Base-by-base conservation (phyloP, 768 basidiomycete genomes). In the Trametes coccinea region DNA sequence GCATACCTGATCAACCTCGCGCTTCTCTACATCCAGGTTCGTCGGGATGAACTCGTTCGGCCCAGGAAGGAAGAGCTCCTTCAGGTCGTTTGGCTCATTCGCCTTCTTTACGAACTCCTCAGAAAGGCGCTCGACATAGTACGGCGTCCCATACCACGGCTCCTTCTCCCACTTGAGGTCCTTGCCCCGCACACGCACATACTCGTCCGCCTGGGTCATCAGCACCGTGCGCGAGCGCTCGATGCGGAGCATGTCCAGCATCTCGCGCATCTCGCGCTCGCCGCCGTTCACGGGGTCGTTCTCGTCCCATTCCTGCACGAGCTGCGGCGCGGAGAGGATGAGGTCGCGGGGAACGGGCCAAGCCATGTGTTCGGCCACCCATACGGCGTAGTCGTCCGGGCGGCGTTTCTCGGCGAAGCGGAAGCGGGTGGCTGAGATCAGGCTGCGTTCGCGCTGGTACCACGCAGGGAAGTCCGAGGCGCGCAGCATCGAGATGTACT, bases 11-110 rank as follows among this genome's bases (percentile, higher is more conserved):
- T 75, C 64, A 1, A 88, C 82, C 11, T 87, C 83, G 41, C 81
- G 82, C 75, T 89, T 95, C 50, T 92, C 86, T 6, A 98, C 90
- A 49, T 92, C 83, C 37, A 99, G 76, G 65, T 93, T 87, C 4
- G 86, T 81, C 2, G 97, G 96, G 67, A 99, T 90, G 73, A 98
- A 98, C 63, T 88, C 82, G 72, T 99, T 99, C 4, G 86, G 90
- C 31, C 82, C 81, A 0, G 97, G 97, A 10, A 99, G 80, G 67
- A 79, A 83, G 5, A 98, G 77, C 53, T 90, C 90, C 4, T 77
- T 71, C 43, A 91, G 81, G 59, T 84, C 81, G 67, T 90, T 89
- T 13, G 81, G 78, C 8, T 77, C 79, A 61, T 84, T 76, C 13
- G 90, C 89, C 91, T 82, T 72, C 68, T 77, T 72, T 40, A 90